Base-by-base conservation (phyloP, 805 yeast species). In the Candida corydali region DNA sequence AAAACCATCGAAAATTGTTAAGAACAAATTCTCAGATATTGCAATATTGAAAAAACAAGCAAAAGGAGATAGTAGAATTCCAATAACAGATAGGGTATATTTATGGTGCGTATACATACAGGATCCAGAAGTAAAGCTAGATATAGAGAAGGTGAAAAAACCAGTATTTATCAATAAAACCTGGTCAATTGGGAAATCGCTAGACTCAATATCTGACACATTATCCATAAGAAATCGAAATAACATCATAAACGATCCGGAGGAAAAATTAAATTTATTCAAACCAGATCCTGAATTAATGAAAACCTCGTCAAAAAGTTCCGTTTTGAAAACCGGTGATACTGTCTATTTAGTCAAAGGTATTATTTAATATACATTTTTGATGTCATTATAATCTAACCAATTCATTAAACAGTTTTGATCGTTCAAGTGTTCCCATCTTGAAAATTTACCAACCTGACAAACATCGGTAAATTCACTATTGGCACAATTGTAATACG, bases 321-420 rank as follows among this genome's bases (percentile, higher is more conserved):
- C 55, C 24, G 65, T 60, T 15, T 54, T 80, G 17, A 51, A 59
- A 26, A 71, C 69, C 43, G 79, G 80, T 1, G 82, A 77, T 43
- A 52, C 55, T 2, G 42, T 79, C 12, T 78, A 70, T 46, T 54
- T 79, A 33, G 75, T 80, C 14, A 65, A 74, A 44, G 85, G 84
- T 3, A 61, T 29, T 14, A 34, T 43, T 34, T 35, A 49, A 34
- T 49, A 49, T 14, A 38, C 41, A 22, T 30, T 16, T 16, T 36
- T 20, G 8, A 22, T 31, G 11, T 17, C 26, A 12, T 39, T 47
- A 41, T 61, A 61, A 38, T 67, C 65, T 19, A 83, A 70, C 91
- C 94, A 86, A 12, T 74, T 76, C 0, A 80, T 73, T 63, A 82
- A 65, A 55, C 95, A 87, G 50, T 86, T 85, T 50, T 87, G 89